A percentile compares a stretch with the other conserved stretches of the same genome.
These are phyloP conservation scores for Stevia rebaudiana DNA, from an alignment of 140 eudicot species.

Conservation along the genomic window DNA sequence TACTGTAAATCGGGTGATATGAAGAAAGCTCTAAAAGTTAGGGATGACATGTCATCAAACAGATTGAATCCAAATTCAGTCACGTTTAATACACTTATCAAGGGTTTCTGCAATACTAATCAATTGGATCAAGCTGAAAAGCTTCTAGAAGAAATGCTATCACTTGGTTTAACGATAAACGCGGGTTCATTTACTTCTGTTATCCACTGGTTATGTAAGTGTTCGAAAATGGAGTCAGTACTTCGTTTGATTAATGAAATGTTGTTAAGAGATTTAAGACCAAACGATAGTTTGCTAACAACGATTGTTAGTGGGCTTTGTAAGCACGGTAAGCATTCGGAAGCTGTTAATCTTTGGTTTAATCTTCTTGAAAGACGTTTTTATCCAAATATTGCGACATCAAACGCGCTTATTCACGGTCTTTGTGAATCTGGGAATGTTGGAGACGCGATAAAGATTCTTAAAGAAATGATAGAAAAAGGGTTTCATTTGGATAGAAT, in stretches of 20 bases:
- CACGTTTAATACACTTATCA: constrained; percentile 52
- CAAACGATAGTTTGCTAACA: constrained; percentile 59
- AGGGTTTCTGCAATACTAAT: constrained; percentile 51
- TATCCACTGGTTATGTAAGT: constrained; percentile 45
- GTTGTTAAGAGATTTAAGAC: constrained; percentile 54
- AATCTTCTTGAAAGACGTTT: constrained; percentile 41
- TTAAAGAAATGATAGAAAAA: constrained; percentile 43
- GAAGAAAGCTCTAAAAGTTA: constrained; percentile 43
- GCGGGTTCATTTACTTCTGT: constrained; percentile 47
- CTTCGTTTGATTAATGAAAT: constrained; percentile 40
- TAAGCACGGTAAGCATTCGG: constrained; percentile 49
- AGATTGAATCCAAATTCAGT: constrained; percentile 55
- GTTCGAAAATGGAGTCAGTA: constrained; percentile 41
- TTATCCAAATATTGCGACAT: constrained; percentile 49
- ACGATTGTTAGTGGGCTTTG: constrained; percentile 52
- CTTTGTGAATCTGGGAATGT: constrained; percentile 51
- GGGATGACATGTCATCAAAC: constrained; percentile 53
- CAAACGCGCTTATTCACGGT: constrained; percentile 69
- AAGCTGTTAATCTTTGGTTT: constrained; percentile 61
- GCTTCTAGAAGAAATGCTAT: constrained; percentile 52
- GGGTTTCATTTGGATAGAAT: constrained; percentile 47
- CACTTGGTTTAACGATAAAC: constrained; percentile 37
- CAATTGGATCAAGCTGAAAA: constrained; percentile 42
- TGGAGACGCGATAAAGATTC: constrained; percentile 46
- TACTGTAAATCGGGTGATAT: constrained; percentile 58